These are phyloP conservation scores for Agaricales sp. DNA, from an alignment of 1,284 basidiomycete genomes.

Conservation along the genomic window DNA sequence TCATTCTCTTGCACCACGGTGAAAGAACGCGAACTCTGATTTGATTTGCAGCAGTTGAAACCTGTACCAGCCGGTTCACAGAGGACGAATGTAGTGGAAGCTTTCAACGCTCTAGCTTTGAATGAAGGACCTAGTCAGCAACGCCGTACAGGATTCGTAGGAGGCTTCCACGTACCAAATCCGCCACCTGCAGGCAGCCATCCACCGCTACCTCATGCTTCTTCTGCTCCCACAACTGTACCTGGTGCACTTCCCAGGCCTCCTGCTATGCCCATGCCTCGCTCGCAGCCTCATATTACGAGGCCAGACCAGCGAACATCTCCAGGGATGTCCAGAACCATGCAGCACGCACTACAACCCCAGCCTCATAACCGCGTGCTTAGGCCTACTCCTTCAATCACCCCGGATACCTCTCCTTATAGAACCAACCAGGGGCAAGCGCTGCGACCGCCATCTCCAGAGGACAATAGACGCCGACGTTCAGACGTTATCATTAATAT, in stretches of 20 bases:
- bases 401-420: conserved; percentile 13
- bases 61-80: neutral
- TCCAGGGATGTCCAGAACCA: conserved; percentile 36
- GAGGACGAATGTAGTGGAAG: neutral
- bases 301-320: conserved; percentile 8
- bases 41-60: too few species aligned
- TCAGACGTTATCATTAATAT: conserved; percentile 6
- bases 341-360: conserved; percentile 46
- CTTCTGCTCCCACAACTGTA: neutral
- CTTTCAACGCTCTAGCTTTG: neutral
- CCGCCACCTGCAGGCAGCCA: neutral
- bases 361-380: conserved; percentile 9
- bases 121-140: neutral
- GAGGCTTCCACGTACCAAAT: conserved; percentile 1
- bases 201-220: neutral
- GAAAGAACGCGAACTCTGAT: too few species aligned
- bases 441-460: conserved; percentile 5
- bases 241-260: conserved; percentile 23
- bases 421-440: conserved; percentile 11
- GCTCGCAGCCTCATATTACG: neutral
- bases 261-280: conserved; percentile 29
- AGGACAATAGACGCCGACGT: neutral
- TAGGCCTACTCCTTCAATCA: conserved; percentile 10
- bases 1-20: too few species aligned
- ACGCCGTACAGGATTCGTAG: neutral